These are phyloP conservation scores for Phytophthora citrophthora DNA, from an alignment of 352 stramenopile species.

Conservation along the genomic window DNA sequence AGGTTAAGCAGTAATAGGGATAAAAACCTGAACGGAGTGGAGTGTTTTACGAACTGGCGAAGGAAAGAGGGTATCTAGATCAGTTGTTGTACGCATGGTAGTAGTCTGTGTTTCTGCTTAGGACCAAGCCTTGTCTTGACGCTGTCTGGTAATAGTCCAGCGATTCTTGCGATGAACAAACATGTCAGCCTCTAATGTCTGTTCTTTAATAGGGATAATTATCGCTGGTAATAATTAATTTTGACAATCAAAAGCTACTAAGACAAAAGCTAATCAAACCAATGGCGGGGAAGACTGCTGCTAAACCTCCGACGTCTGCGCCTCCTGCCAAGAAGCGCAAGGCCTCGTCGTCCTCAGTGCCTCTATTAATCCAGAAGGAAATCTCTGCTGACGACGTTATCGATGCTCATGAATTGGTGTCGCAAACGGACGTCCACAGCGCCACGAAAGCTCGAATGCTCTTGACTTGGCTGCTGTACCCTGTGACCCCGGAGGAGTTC, in stretches of 20 bases:
- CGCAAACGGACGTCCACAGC: conserved; percentile 69
- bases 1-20: too few relatives aligned
- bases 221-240: not conserved
- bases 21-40: too few relatives aligned
- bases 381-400: conserved; percentile 58
- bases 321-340: conserved; percentile 65
- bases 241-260: not conserved
- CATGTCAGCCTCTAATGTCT: too few relatives aligned
- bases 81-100: too few relatives aligned
- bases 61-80: too few relatives aligned
- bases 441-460: conserved; percentile 72
- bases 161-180: too few relatives aligned
- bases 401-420: conserved; percentile 61
- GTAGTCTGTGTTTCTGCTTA: too few relatives aligned
- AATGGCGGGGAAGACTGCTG: conserved; percentile 51
- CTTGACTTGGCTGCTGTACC: conserved; percentile 88
- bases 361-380: conserved; percentile 48
- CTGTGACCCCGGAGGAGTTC: conserved; percentile 88
- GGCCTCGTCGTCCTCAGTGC: conserved; percentile 44
- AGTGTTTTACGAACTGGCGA: too few relatives aligned
- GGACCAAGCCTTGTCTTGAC: too few relatives aligned
- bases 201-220: too few relatives aligned
- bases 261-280: conserved; percentile 5
- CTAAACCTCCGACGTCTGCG: conserved; percentile 15
- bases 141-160: too few relatives aligned